Conservation (phyloP, 202 grass and related monocot species). For the Setaria italica region DNA sequence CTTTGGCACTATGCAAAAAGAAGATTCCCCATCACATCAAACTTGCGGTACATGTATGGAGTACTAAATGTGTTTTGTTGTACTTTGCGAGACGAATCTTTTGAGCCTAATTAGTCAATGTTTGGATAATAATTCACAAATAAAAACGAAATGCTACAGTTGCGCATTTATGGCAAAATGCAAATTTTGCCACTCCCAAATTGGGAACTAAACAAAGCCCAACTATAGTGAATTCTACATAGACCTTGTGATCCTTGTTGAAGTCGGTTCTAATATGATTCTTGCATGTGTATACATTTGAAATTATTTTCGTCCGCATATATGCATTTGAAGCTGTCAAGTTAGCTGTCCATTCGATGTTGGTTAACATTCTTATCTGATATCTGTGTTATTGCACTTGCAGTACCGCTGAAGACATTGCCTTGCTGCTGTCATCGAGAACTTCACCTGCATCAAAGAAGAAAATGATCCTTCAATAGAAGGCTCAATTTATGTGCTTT, state of each 20-base stretch:
- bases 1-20: too few relatives aligned
- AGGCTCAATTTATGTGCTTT: conserved; percentile 33
- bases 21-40: too few relatives aligned
- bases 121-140: too few relatives aligned
- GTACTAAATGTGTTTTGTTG: too few relatives aligned
- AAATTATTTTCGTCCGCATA: neutral
- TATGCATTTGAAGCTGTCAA: neutral
- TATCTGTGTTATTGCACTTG: conserved; percentile 19
- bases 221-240: too few relatives aligned
- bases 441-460: neutral
- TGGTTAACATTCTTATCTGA: neutral
- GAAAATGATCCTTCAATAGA: conserved; percentile 12
- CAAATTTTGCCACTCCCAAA: too few relatives aligned
- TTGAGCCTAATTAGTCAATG: too few relatives aligned
- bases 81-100: too few relatives aligned
- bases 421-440: neutral
- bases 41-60: too few relatives aligned
- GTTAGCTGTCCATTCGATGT: neutral
- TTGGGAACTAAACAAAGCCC: too few relatives aligned
- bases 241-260: neutral
- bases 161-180: too few relatives aligned
- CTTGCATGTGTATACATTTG: neutral
- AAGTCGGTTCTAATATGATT: neutral
- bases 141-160: too few relatives aligned
- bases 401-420: conserved; percentile 58